Base-by-base conservation (phyloP, 2,329 filamentous ascomycete species). In the Penicillium sp. region DNA sequence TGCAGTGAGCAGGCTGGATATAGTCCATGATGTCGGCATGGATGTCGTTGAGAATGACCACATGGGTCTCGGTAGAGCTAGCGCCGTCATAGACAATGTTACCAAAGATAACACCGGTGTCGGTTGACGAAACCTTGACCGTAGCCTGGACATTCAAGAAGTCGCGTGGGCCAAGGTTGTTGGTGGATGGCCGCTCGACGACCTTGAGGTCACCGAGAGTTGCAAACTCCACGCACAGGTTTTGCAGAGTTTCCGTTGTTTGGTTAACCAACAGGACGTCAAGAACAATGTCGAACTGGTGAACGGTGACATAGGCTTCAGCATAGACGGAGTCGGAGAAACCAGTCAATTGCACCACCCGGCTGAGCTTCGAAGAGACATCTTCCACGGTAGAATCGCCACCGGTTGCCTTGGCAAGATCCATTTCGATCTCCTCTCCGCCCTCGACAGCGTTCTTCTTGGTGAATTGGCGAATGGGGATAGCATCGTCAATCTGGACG, bases 21-120 rank as follows among this genome's bases (percentile, higher is more conserved):
- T 99, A 99, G 78, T 99, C 94, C 94, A 99, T 99, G 65, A 99
- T 97, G 72, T 99, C 94, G 57, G 97, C 93, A 71, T 99, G 94
- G 31, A 99, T 87, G 74, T 99, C 94, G 73, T 97, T 97, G 53
- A 99, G 84, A 66, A 99, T 99, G 55, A 99, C 94, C 9, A 99
- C 94, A 66, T 96, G 96, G 54, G 90, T 96, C 73, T 96, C 94
- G 1, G 90, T 96, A 47, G 89, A 93, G 77, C 91, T 91, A 6
- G 93, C 86, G 31, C 93, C 94, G 68, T 99, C 94, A 75, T 99
- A 99, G 8, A 99, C 90, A 25, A 99, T 93, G 72, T 99, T 99
- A 66, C 94, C 94, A 70, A 99, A 99, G 67, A 99, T 99, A 65
- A 99, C 94, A 56, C 94, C 94, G 2, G 94, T 97, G 72, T 99